phyloP scores from a whole-genome alignment of 139 green algal species.

The Tetratostichococcus sp. region DNA sequence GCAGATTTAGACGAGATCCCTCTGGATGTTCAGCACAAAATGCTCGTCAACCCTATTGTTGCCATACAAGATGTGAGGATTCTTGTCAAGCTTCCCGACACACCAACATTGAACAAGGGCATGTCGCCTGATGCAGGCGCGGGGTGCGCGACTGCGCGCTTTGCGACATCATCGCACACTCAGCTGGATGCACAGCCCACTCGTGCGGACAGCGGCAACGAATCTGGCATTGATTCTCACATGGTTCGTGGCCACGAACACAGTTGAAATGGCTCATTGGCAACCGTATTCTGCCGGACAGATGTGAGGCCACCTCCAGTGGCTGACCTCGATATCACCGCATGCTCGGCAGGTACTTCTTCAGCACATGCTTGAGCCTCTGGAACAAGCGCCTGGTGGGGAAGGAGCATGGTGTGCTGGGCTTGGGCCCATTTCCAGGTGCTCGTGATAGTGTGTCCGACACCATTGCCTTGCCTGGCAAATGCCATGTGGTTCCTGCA shows the following conservation, averaged over 20 bases:
- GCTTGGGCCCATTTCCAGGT: conserved; percentile 66
- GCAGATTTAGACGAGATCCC: neutral
- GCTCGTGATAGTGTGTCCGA: neutral
- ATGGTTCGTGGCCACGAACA: conserved; percentile 1
- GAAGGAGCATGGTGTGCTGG: conserved; percentile 60
- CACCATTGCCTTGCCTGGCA: neutral
- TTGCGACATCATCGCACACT: neutral
- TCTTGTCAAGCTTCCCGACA: no score
- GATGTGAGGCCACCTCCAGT: no score
- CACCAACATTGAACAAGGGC: no score
- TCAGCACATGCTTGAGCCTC: conserved; percentile 66
- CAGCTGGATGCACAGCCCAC: conserved; percentile 1
- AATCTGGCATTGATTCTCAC: conserved; percentile 23
- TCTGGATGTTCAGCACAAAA: no score
- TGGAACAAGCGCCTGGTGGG: conserved; percentile 75
- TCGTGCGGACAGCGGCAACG: conserved; percentile 2
- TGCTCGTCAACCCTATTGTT: no score
- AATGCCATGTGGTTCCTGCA: neutral
- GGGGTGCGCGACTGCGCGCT: neutral
- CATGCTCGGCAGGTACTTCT: conserved; percentile 61
- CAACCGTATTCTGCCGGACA: no score
- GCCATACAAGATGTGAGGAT: no score
- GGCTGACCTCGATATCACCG: no score
- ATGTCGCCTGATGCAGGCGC: no score
- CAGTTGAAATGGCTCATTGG: neutral